phyloP scores from a whole-genome alignment of 352 stramenopile genomes.

The Phytophthora crassamura region DNA sequence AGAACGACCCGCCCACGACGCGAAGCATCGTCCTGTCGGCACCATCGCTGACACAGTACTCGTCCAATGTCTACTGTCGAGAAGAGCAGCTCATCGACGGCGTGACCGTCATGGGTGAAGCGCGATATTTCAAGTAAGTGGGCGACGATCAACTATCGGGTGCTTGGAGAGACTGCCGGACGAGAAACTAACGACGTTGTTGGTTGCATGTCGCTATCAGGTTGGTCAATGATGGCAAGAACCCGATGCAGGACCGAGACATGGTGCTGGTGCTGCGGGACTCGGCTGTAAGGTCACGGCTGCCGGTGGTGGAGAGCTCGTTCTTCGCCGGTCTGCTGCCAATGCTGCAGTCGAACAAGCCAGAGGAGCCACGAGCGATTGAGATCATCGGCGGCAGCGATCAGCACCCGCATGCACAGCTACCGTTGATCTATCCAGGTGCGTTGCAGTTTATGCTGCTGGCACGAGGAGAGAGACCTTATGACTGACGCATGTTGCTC shows the following conservation, averaged over 20 bases:
- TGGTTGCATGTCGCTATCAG: constrained; percentile 27
- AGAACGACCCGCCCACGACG: constrained; percentile 86
- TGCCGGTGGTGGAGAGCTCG: constrained; percentile 49
- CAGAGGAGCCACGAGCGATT: constrained; percentile 36
- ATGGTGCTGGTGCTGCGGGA: constrained; percentile 75
- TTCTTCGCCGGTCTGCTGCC: constrained; percentile 45
- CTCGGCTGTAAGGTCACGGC: constrained; percentile 42
- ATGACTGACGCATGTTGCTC: constrained; percentile 9
- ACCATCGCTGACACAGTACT: constrained; percentile 85
- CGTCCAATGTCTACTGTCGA: constrained; percentile 69
- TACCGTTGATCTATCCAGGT: constrained; percentile 75
- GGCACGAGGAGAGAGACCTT: background rate
- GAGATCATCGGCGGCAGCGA: constrained; percentile 71
- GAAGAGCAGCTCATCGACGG: constrained; percentile 50
- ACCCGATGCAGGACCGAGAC: constrained; percentile 57
- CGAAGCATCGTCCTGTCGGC: constrained; percentile 52
- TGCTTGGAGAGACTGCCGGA: background rate
- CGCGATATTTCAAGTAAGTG: constrained; percentile 65
- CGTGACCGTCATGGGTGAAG: constrained; percentile 57
- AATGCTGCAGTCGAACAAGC: constrained; percentile 39
- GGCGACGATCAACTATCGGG: background rate
- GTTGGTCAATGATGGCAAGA: constrained; percentile 60
- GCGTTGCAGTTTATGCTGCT: constrained; percentile 6
- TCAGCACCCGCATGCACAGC: constrained; percentile 46
- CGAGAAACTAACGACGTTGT: constrained; percentile 9